Percentiles rank a stretch among this genome's conserved stretches.
Evolutionary conservation across 164 flowering plant genomes (phyloP).

Genomic region (Tinospora cordifolia): DNA sequence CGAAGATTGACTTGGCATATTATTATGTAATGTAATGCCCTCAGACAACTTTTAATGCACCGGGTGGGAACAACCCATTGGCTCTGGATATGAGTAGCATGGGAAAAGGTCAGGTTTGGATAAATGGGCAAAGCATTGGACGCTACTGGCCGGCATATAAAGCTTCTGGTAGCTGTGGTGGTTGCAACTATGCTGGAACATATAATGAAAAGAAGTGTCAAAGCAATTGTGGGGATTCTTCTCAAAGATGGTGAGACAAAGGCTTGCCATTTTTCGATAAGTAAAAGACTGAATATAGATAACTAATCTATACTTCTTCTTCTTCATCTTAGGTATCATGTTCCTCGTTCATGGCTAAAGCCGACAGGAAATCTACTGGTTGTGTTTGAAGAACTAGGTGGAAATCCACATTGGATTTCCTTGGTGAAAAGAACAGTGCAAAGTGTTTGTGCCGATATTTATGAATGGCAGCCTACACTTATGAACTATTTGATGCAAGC

Average conservation of each 20-base stretch:
- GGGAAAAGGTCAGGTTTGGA: slow-evolving; percentile 95
- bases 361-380: slow-evolving; percentile 74
- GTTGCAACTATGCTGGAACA: slow-evolving; percentile 65
- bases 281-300: neutral
- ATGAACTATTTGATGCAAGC: slow-evolving; percentile 52
- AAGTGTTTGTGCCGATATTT: slow-evolving; percentile 77
- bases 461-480: slow-evolving; percentile 80
- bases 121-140: slow-evolving; percentile 80
- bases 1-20: neutral
- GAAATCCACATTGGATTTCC: slow-evolving; percentile 57
- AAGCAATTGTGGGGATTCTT: slow-evolving; percentile 76
- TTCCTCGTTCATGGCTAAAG: slow-evolving; percentile 69
- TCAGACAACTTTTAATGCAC: slow-evolving; percentile 71
- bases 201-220: slow-evolving; percentile 63
- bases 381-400: slow-evolving; percentile 77
- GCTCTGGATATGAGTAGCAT: slow-evolving; percentile 86
- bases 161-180: slow-evolving; percentile 57
- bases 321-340: slow-evolving; percentile 56
- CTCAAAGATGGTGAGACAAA: slow-evolving; percentile 76
- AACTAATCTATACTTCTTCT: neutral
- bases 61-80: slow-evolving; percentile 61
- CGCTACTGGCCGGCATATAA: slow-evolving; percentile 92
- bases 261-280: neutral
- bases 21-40: slow-evolving; percentile 7
- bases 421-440: slow-evolving; percentile 62